Evolutionary conservation across 129 eudicot genomes (phyloP).

Genomic region (Helianthus tuberosus): DNA sequence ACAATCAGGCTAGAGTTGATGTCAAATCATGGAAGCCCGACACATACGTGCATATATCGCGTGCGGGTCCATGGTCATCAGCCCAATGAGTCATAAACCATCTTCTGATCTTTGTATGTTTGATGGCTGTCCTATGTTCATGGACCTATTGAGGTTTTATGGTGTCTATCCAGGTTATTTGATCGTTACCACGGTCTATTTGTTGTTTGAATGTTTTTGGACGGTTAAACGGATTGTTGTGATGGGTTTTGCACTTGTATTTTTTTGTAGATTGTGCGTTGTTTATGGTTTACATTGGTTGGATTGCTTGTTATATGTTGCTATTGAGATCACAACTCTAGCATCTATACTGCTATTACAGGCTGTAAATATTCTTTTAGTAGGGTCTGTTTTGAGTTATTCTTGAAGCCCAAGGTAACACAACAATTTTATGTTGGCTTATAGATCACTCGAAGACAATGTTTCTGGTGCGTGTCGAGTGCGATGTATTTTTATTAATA

Average conservation of each 20-base stretch:
- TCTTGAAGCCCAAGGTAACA: too few species aligned
- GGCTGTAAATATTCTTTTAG: too few species aligned
- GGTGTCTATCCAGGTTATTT: constrained; percentile 8
- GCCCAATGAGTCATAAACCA: constrained; percentile 32
- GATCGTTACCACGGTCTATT: constrained; percentile 8
- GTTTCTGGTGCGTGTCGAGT: too few species aligned
- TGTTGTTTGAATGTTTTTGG: constrained; percentile 11
- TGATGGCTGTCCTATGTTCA: background rate
- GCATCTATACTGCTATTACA: background rate
- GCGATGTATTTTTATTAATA: too few species aligned
- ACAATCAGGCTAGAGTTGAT: constrained; percentile 67
- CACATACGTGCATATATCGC: constrained; percentile 85
- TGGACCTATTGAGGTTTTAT: constrained; percentile 12
- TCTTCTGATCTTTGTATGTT: background rate
- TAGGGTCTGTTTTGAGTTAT: too few species aligned
- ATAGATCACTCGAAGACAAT: too few species aligned
- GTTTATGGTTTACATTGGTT: constrained; percentile 14
- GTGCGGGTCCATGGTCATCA: constrained; percentile 86
- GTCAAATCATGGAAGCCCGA: constrained; percentile 78
- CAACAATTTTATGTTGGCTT: too few species aligned
- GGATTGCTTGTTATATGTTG: constrained; percentile 13
- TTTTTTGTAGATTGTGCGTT: constrained; percentile 20
- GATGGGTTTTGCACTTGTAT: background rate
- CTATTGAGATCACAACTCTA: background rate
- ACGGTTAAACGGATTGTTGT: constrained; percentile 4